These are phyloP conservation scores for Diacronema lutheri DNA, from an alignment of 78 protist species.

Conservation along the genomic window DNA sequence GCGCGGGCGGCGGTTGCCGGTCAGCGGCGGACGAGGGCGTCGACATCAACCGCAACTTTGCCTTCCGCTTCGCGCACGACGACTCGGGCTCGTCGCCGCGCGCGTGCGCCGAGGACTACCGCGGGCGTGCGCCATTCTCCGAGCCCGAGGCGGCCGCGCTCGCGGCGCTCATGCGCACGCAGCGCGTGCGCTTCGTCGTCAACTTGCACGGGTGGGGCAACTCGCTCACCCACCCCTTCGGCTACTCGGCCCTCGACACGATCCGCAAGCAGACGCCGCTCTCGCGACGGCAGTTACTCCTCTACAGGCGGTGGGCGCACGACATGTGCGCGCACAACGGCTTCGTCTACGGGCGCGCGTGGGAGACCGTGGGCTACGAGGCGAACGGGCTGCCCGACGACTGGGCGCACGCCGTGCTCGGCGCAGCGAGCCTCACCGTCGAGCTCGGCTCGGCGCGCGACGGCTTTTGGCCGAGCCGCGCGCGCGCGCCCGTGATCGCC, in stretches of 20 bases:
- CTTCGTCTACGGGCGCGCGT: not conserved
- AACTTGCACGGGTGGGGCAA: conserved; percentile 17
- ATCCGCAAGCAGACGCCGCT: not conserved
- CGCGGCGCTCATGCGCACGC: not conserved
- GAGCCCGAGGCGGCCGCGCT: not conserved
- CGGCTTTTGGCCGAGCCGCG: conserved; percentile 8
- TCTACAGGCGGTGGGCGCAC: not conserved
- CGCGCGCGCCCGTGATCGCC: not conserved
- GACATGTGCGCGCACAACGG: not conserved
- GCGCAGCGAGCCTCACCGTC: not conserved
- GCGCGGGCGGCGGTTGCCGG: not conserved
- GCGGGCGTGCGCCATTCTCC: not conserved
- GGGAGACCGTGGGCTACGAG: not conserved
- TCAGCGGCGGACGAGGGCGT: not conserved
- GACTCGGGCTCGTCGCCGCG: not conserved
- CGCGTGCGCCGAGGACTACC: conserved; percentile 5
- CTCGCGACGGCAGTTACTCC: not conserved
- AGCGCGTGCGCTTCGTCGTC: not conserved
- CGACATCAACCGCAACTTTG: conserved; percentile 20
- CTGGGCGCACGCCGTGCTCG: not conserved
- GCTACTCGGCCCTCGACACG: not conserved
- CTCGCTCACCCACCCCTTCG: not conserved
- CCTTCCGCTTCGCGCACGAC: not conserved
- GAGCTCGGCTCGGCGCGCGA: conserved; percentile 2
- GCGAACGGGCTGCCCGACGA: conserved; percentile 17